Base-by-base conservation (phyloP, 2,329 filamentous ascomycete genomes). In the Pseudocercospora eumusae region DNA sequence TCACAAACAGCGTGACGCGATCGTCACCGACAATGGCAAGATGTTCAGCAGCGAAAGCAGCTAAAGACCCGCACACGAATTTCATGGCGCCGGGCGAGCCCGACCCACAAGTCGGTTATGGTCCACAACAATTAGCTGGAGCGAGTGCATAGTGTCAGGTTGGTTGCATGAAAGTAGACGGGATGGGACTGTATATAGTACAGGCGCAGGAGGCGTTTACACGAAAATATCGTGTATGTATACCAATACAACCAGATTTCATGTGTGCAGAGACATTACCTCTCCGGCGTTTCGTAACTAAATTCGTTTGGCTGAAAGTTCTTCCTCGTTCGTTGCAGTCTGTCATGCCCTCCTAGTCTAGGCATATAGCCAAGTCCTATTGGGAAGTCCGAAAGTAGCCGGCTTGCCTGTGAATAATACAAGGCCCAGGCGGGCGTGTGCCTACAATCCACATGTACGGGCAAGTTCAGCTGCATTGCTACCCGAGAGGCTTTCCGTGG, bases 21-120 rank as follows among this genome's bases (percentile, higher is more conserved):
- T 97, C 93, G 82, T 97, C 93, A 66, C 93, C 95, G 56, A 99
- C 95, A 62, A 99, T 99, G 95, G 95, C 95, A 64, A 90, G 95
- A 75, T 97, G 92, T 84, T 96, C 92, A 55, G 93, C 91, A 57
- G 90, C 93, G 69, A 98, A 97, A 85, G 90, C 89, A 45, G 73
- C 77, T 55, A 81, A 80, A 71, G 79, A 81, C 69, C 75, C 80
- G 25, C 67, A 77, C 61, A 82, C 78, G 28, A 82, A 82, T 71
- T 82, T 82, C 71, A 79, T 82, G 79, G 80, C 80, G 57, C 78
- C 80, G 18, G 80, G 80, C 27, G 75, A 73, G 56, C 68, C 70
- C n/a, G 58, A 77, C 54, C 70, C 45, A 5, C 78, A 79, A 67
- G 75, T 79, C 13, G 69, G 66, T 1, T 80, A 81, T 62, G 79